Conservation (phyloP, 169 alveolate species). For the Perkinsus olseni region DNA sequence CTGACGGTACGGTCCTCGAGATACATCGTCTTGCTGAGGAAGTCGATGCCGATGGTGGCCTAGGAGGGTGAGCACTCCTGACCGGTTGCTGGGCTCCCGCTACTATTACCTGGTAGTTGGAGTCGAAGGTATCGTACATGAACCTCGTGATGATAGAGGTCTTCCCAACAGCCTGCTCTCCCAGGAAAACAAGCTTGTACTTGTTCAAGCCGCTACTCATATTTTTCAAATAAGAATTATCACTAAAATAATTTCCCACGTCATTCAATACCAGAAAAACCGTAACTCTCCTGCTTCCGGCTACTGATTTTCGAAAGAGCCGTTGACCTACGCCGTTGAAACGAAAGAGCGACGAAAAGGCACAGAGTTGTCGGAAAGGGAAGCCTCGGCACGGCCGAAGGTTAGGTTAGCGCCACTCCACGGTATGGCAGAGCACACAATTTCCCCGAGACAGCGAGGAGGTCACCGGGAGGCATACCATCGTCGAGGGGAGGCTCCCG, state of each 20-base stretch:
- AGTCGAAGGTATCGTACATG: constrained; percentile 92
- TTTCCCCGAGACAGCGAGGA: not conserved
- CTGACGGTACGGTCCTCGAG: constrained; percentile 89
- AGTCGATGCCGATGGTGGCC: constrained; percentile 94
- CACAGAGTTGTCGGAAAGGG: too few species aligned
- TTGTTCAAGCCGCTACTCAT: constrained; percentile 47
- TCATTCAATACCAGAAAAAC: too few species aligned
- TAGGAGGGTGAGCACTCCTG: not conserved
- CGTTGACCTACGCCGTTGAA: too few species aligned
- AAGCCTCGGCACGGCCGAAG: not conserved
- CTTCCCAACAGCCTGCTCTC: constrained; percentile 95
- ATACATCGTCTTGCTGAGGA: constrained; percentile 85
- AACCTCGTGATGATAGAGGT: constrained; percentile 94
- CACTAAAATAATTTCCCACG: constrained; percentile 13
- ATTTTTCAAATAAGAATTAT: not conserved
- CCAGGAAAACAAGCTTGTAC: constrained; percentile 86
- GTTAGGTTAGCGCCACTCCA: not conserved
- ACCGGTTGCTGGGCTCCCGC: not conserved
- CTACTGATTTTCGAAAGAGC: too few species aligned
- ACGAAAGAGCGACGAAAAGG: too few species aligned
- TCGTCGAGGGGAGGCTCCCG: too few species aligned
- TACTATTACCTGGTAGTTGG: constrained; percentile 71
- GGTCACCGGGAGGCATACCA: too few species aligned
- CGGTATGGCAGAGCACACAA: not conserved
- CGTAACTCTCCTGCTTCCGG: too few species aligned